These are phyloP conservation scores for Martiniozyma abietophila DNA, from an alignment of 805 yeast species.

Conservation along the genomic window DNA sequence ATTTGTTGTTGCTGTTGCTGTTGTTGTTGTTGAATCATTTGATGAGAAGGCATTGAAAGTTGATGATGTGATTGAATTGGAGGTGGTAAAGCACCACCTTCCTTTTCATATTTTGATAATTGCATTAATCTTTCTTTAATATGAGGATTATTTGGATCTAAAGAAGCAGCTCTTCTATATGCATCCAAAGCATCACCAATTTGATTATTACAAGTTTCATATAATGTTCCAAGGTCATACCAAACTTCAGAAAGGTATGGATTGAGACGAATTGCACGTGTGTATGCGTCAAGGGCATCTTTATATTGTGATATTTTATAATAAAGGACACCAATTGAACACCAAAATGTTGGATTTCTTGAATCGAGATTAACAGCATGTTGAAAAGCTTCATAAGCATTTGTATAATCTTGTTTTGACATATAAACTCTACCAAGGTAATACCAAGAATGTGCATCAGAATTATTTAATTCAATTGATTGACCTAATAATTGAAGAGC, in stretches of 20 bases:
- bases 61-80: constrained; percentile 57
- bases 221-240: constrained; percentile 95
- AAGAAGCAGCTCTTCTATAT: constrained; percentile 88
- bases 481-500: constrained; percentile 78
- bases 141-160: constrained; percentile 91
- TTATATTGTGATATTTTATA: constrained; percentile 94
- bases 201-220: constrained; percentile 96
- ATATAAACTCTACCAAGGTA: constrained; percentile 93
- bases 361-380: constrained; percentile 97
- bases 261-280: constrained; percentile 89
- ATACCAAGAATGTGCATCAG: constrained; percentile 97
- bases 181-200: constrained; percentile 93
- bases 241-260: constrained; percentile 97
- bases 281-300: constrained; percentile 95
- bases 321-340: constrained; percentile 89
- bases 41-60: constrained; percentile 29
- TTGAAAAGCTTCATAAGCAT: constrained; percentile 97
- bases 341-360: constrained; percentile 97
- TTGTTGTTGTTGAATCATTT: constrained; percentile 29
- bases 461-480: constrained; percentile 78
- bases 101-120: constrained; percentile 61
- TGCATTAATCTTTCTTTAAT: constrained; percentile 89
- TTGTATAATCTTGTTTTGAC: constrained; percentile 90
- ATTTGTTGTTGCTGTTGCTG: constrained; percentile 25
- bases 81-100: constrained; percentile 48